phyloP scores from a whole-genome alignment of 306 rosid genomes.

The Prunus davidiana region DNA sequence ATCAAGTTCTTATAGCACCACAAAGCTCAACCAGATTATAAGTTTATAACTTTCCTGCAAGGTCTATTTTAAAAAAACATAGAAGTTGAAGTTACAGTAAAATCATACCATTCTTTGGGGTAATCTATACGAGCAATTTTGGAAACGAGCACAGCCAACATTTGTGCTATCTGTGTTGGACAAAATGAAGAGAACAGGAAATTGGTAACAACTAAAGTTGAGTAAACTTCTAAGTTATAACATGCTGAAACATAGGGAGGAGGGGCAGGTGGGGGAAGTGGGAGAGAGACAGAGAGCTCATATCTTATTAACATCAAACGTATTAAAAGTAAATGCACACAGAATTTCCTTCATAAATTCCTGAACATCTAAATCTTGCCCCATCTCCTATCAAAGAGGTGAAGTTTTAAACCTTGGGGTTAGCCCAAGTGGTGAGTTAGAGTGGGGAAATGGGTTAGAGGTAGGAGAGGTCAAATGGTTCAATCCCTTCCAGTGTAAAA shows the following conservation, averaged over 20 bases:
- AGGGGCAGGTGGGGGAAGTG: background rate
- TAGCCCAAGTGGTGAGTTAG: background rate
- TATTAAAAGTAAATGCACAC: background rate
- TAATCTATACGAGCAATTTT: slow-evolving; percentile 93
- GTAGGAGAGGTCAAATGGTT: no score
- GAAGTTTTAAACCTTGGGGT: background rate
- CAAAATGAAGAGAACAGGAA: slow-evolving; percentile 21
- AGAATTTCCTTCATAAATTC: background rate
- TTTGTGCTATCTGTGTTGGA: slow-evolving; percentile 69
- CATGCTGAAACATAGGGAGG: background rate
- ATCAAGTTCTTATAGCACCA: background rate
- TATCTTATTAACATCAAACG: slow-evolving; percentile 7
- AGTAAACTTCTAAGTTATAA: background rate
- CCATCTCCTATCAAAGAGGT: background rate
- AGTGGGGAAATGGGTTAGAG: no score
- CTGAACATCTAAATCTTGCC: background rate
- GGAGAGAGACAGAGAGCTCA: background rate
- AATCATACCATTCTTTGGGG: slow-evolving; percentile 85
- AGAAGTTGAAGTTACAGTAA: slow-evolving; percentile 7
- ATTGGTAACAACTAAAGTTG: slow-evolving; percentile 22
- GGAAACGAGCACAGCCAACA: slow-evolving; percentile 87
- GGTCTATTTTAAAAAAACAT: background rate
- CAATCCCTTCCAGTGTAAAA: no score
- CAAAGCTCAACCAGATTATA: background rate
- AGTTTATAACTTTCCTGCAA: background rate